A percentile compares a stretch with the other conserved stretches of the same genome.
Evolutionary conservation across 352 stramenopile species (phyloP).

Genomic region (Pythium aphanidermatum): DNA sequence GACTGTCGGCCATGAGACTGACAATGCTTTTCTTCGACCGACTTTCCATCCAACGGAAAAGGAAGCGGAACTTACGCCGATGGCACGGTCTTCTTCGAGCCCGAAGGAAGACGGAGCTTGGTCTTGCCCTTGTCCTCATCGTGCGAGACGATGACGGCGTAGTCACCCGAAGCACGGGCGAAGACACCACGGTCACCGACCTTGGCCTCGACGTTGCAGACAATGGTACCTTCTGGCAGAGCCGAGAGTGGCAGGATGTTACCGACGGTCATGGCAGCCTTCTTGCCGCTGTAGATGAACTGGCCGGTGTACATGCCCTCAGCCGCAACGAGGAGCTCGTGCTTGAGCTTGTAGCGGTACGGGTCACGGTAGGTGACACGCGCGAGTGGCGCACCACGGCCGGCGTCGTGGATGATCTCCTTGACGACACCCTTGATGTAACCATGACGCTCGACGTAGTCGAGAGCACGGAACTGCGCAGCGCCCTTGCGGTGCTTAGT

Average conservation of each 20-base stretch:
- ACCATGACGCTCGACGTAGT: slow-evolving; percentile 93
- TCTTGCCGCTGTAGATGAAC: slow-evolving; percentile 98
- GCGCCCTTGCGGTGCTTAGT: slow-evolving; percentile 72
- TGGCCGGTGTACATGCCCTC: slow-evolving; percentile 99
- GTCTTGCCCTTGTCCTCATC: slow-evolving; percentile 98
- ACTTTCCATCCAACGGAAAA: slow-evolving; percentile 15
- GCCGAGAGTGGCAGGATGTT: slow-evolving; percentile 95
- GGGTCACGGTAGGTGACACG: slow-evolving; percentile 92
- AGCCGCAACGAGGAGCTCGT: slow-evolving; percentile 96
- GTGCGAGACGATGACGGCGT: slow-evolving; percentile 98
- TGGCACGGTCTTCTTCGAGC: slow-evolving; percentile 96
- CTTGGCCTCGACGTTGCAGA: slow-evolving; percentile 97
- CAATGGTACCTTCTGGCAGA: slow-evolving; percentile 98
- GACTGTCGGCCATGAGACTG: slow-evolving; percentile 4
- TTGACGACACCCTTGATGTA: slow-evolving; percentile 99
- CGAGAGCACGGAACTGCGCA: slow-evolving; percentile 63
- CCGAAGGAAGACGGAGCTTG: slow-evolving; percentile 93
- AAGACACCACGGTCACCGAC: slow-evolving; percentile 96
- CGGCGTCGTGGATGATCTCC: slow-evolving; percentile 98
- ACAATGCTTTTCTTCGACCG: not conserved
- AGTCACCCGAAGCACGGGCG: slow-evolving; percentile 95
- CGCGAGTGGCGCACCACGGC: slow-evolving; percentile 94
- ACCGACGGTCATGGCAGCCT: slow-evolving; percentile 93
- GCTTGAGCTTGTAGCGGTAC: slow-evolving; percentile 88
- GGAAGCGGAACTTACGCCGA: slow-evolving; percentile 76